These are phyloP conservation scores for Tephrocybe rancida DNA, from an alignment of 768 basidiomycete species.

Conservation along the genomic window DNA sequence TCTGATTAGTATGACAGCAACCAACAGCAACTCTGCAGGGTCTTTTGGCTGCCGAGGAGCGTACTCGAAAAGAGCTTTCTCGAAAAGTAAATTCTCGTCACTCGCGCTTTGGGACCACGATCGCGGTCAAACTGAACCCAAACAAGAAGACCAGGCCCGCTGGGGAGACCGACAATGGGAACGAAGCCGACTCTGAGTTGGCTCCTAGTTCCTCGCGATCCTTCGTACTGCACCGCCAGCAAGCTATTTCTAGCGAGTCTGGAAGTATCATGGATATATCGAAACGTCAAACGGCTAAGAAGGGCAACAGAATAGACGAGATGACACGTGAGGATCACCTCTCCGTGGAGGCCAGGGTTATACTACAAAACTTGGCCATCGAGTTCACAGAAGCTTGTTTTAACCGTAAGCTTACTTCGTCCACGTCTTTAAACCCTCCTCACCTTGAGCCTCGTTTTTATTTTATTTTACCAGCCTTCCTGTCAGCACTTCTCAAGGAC, in stretches of 20 bases:
- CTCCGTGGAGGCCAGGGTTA: constrained; percentile 60
- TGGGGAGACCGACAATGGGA: constrained; percentile 16
- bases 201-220: constrained; percentile 42
- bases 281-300: too few species aligned
- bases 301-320: constrained; percentile 65
- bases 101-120: constrained; percentile 95
- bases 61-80: constrained; percentile 55
- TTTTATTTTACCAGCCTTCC: constrained; percentile 64
- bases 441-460: background rate
- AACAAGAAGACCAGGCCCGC: constrained; percentile 40
- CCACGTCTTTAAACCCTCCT: constrained; percentile 13
- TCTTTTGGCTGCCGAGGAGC: constrained; percentile 78
- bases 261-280: constrained; percentile 72
- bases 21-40: constrained; percentile 66
- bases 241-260: constrained; percentile 71
- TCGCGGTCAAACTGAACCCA: constrained; percentile 73
- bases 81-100: constrained; percentile 74
- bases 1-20: constrained; percentile 47
- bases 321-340: constrained; percentile 69
- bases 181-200: constrained; percentile 25
- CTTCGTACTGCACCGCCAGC: constrained; percentile 85
- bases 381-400: constrained; percentile 84
- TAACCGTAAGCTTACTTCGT: constrained; percentile 66
- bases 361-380: constrained; percentile 69
- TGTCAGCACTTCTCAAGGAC: constrained; percentile 84